Percentiles rank a stretch among this genome's conserved stretches.
phyloP scores from a whole-genome alignment of 1,139 yeast genomes.

The Debaryomyces subglobosus region DNA sequence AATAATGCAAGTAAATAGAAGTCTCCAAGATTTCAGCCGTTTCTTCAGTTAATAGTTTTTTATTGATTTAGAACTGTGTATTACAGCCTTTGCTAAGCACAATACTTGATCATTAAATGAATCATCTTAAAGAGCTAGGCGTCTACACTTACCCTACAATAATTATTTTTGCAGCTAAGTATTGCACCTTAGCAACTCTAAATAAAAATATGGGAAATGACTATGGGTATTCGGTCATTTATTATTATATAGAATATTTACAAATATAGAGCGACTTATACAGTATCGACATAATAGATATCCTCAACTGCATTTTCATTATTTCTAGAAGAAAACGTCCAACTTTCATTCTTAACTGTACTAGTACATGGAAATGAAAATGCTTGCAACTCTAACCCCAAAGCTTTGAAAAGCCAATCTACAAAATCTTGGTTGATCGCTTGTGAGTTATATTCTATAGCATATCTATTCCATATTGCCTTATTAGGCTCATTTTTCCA shows the following conservation, averaged over 20 bases:
- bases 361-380: slow-evolving; percentile 5
- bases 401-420: slow-evolving; percentile 22
- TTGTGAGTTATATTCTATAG: slow-evolving; percentile 29
- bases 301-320: slow-evolving; percentile 14
- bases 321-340: slow-evolving; percentile 13
- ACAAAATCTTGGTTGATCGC: slow-evolving; percentile 19
- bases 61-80: slow-evolving; percentile 18
- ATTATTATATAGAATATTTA: not conserved
- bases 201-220: not conserved
- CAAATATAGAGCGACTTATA: not conserved
- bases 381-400: slow-evolving; percentile 6
- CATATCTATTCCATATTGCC: slow-evolving; percentile 33
- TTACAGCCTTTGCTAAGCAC: no score
- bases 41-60: no score
- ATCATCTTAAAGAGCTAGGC: no score
- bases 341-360: slow-evolving; percentile 11
- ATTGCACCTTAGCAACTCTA: not conserved
- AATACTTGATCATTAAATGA: no score
- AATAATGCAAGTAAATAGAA: not conserved
- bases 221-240: not conserved
- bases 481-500: slow-evolving; percentile 33
- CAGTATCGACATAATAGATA: slow-evolving; percentile 9
- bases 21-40: no score
- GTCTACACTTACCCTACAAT: no score
- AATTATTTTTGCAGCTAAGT: no score